Conservation (phyloP, 192 early-diverging fungal species). For the Rhizoclosmatium sp. region DNA sequence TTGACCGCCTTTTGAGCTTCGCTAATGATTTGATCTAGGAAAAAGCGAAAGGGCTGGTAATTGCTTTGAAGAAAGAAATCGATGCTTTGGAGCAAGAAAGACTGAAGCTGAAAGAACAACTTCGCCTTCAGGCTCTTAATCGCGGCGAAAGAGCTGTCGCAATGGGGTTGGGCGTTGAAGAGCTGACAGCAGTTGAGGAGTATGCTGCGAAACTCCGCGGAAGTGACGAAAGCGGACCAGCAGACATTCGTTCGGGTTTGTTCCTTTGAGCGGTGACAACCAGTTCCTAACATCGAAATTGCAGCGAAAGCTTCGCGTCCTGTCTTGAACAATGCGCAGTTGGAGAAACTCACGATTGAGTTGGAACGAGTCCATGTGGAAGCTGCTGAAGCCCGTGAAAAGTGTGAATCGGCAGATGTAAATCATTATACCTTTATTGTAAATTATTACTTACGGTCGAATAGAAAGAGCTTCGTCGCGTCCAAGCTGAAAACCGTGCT, state of each 20-base stretch:
- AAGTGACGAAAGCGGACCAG: constrained; percentile 30
- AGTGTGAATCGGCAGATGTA: constrained; percentile 44
- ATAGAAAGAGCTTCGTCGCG: constrained; percentile 37
- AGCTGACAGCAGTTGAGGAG: constrained; percentile 59
- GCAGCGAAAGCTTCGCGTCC: constrained; percentile 25
- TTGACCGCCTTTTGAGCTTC: not conserved
- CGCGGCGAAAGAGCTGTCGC: constrained; percentile 50
- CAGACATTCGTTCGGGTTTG: constrained; percentile 18
- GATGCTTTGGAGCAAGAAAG: constrained; percentile 63
- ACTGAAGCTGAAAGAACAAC: constrained; percentile 49
- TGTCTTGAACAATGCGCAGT: constrained; percentile 33
- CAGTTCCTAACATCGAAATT: not conserved
- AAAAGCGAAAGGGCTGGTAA: constrained; percentile 46
- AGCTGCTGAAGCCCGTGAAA: constrained; percentile 45
- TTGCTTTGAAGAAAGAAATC: constrained; percentile 55
- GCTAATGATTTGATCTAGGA: constrained; percentile 32
- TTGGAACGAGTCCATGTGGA: constrained; percentile 54
- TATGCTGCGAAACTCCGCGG: constrained; percentile 52
- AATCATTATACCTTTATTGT: no score
- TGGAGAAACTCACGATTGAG: constrained; percentile 56
- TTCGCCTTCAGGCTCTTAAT: constrained; percentile 55
- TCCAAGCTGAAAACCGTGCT: constrained; percentile 42
- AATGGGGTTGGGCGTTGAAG: constrained; percentile 56
- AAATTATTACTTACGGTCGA: not conserved
- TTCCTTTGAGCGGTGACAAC: not conserved